phyloP scores from a whole-genome alignment of 2,329 filamentous ascomycete species.

The Fusarium sp. region DNA sequence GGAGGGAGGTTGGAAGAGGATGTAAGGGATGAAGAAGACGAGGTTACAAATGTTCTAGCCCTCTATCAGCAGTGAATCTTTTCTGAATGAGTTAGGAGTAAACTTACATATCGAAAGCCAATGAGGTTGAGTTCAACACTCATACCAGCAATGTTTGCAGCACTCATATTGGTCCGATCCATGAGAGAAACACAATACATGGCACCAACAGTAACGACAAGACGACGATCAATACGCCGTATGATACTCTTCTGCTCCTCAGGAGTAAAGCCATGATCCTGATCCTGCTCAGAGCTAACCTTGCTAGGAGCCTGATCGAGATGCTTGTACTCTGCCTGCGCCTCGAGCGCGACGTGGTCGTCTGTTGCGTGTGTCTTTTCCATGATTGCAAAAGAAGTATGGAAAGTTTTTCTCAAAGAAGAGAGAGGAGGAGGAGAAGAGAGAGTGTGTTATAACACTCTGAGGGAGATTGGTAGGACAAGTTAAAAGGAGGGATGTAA shows the following conservation, averaged over 20 bases:
- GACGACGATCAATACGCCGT: conserved; percentile 74
- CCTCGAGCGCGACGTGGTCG: conserved; percentile 38
- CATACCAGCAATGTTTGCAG: conserved; percentile 78
- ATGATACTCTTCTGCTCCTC: conserved; percentile 77
- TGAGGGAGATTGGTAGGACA: neutral
- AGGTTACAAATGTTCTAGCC: conserved; percentile 73
- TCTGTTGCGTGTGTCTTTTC: conserved; percentile 31
- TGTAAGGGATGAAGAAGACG: conserved; percentile 81
- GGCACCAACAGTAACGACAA: conserved; percentile 71
- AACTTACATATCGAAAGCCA: conserved; percentile 59
- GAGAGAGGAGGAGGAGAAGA: neutral
- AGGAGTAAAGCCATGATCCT: conserved; percentile 64
- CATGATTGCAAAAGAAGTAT: conserved; percentile 32
- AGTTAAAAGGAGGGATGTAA: conserved; percentile 6
- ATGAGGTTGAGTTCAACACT: conserved; percentile 59
- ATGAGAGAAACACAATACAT: conserved; percentile 83
- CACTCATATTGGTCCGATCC: conserved; percentile 82
- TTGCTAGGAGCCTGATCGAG: conserved; percentile 40
- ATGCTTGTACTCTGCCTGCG: conserved; percentile 44
- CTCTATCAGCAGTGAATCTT: neutral
- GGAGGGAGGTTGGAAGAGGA: conserved; percentile 77
- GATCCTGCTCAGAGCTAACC: conserved; percentile 41
- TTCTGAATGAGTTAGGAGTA: too few relatives aligned
- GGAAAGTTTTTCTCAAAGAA: neutral
- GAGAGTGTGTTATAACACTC: neutral